phyloP scores from a whole-genome alignment of 495 filamentous ascomycete species.

The Melanomma pulvis-pyrius region DNA sequence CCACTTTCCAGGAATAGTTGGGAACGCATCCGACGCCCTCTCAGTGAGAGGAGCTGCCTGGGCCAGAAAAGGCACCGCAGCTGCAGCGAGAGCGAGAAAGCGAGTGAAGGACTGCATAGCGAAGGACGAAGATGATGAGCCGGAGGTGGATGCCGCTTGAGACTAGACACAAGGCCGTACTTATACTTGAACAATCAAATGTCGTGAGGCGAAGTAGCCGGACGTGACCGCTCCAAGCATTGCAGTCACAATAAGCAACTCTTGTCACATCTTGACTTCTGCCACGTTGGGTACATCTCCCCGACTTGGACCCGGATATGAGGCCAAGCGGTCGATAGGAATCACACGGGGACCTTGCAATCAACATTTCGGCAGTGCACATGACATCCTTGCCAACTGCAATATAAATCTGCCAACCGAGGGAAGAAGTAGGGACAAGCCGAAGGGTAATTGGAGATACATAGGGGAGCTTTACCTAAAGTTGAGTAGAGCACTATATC shows the following conservation, averaged over 20 bases:
- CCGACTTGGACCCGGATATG: background rate
- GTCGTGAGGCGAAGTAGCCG: background rate
- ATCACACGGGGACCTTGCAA: background rate
- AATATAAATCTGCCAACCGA: background rate
- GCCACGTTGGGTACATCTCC: background rate
- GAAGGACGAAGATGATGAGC: background rate
- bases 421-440: background rate
- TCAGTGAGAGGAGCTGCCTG: slow-evolving; percentile 1
- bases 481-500: background rate
- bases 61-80: slow-evolving; percentile 15
- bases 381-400: background rate
- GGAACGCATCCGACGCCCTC: background rate
- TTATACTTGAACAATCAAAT: background rate
- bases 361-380: background rate
- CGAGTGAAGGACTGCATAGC: slow-evolving; percentile 30
- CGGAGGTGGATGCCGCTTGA: background rate
- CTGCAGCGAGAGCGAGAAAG: slow-evolving; percentile 18
- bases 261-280: background rate
- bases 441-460: background rate
- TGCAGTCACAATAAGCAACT: background rate
- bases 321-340: slow-evolving; percentile 1
- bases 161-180: background rate
- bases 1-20: slow-evolving; percentile 21
- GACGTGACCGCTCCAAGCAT: background rate
- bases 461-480: background rate